phyloP scores from a whole-genome alignment of 257 asterid genomes.

The Ajuga chamaepitys region DNA sequence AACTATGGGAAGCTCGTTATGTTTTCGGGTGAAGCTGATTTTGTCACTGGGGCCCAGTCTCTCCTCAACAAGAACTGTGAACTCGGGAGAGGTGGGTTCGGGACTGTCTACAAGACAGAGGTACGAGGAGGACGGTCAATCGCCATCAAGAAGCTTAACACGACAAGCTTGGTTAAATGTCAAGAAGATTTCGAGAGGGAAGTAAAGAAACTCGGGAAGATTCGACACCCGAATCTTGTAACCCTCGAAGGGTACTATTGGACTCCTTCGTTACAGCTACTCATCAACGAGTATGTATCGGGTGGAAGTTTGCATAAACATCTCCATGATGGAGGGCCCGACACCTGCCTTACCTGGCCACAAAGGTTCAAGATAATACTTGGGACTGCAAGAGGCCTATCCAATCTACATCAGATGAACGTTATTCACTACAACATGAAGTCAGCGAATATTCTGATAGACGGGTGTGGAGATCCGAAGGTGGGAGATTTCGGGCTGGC shows the following conservation, averaged over 20 bases:
- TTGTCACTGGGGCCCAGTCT: slow-evolving; percentile 57
- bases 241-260: slow-evolving; percentile 71
- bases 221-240: slow-evolving; percentile 55
- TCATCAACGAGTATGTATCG: slow-evolving; percentile 46
- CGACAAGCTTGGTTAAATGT: slow-evolving; percentile 62
- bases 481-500: slow-evolving; percentile 76
- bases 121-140: slow-evolving; percentile 53
- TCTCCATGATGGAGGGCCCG: slow-evolving; percentile 43
- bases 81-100: slow-evolving; percentile 86
- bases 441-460: slow-evolving; percentile 53
- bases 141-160: slow-evolving; percentile 78
- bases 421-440: slow-evolving; percentile 72
- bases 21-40: slow-evolving; percentile 78
- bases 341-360: slow-evolving; percentile 44
- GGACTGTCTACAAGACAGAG: slow-evolving; percentile 57
- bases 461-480: slow-evolving; percentile 48
- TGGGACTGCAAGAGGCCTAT: slow-evolving; percentile 62
- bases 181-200: slow-evolving; percentile 78
- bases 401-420: slow-evolving; percentile 52
- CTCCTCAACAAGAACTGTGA: slow-evolving; percentile 70
- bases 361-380: slow-evolving; percentile 58
- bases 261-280: slow-evolving; percentile 77
- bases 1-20: slow-evolving; percentile 83
- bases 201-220: slow-evolving; percentile 49
- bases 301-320: slow-evolving; percentile 58